Evolutionary conservation across 2,329 filamentous ascomycete species (phyloP).

Genomic region (Cordyceps javanica): DNA sequence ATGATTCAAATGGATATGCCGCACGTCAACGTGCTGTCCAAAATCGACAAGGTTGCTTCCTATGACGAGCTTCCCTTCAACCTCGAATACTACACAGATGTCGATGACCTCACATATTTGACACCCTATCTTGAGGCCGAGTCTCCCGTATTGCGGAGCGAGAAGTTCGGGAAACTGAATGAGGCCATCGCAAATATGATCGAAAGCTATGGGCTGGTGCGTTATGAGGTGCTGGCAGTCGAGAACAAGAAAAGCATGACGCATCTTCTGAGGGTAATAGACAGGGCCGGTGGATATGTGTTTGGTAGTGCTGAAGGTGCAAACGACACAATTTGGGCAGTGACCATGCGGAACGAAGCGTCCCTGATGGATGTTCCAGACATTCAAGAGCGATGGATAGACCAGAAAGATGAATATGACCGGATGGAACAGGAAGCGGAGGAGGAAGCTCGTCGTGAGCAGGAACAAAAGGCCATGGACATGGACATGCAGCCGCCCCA

Average conservation of each 20-base stretch:
- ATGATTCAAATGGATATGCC: slow-evolving; percentile 99
- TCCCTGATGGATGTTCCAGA: slow-evolving; percentile 76
- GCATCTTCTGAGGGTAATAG: slow-evolving; percentile 79
- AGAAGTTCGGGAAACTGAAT: slow-evolving; percentile 80
- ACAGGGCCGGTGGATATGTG: slow-evolving; percentile 86
- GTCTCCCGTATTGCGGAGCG: slow-evolving; percentile 59
- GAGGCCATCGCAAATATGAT: slow-evolving; percentile 81
- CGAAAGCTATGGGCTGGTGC: slow-evolving; percentile 82
- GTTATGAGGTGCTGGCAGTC: slow-evolving; percentile 88
- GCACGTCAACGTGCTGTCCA: slow-evolving; percentile 91
- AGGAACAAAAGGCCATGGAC: slow-evolving; percentile 32
- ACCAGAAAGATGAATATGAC: slow-evolving; percentile 83
- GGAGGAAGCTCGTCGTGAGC: slow-evolving; percentile 55
- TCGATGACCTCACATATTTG: slow-evolving; percentile 84
- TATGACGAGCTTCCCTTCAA: slow-evolving; percentile 90
- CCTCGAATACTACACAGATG: slow-evolving; percentile 94
- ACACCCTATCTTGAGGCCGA: slow-evolving; percentile 76
- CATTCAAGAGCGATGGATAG: slow-evolving; percentile 93
- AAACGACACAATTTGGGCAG: slow-evolving; percentile 95
- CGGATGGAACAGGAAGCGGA: slow-evolving; percentile 70
- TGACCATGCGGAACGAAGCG: slow-evolving; percentile 77
- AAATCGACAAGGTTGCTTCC: slow-evolving; percentile 87
- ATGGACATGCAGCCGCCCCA: slow-evolving; percentile 22
- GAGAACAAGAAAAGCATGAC: slow-evolving; percentile 98
- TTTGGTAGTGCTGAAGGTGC: slow-evolving; percentile 87